Conservation (phyloP, 805 yeast species). For the Sugiyamaella lignohabitans region DNA sequence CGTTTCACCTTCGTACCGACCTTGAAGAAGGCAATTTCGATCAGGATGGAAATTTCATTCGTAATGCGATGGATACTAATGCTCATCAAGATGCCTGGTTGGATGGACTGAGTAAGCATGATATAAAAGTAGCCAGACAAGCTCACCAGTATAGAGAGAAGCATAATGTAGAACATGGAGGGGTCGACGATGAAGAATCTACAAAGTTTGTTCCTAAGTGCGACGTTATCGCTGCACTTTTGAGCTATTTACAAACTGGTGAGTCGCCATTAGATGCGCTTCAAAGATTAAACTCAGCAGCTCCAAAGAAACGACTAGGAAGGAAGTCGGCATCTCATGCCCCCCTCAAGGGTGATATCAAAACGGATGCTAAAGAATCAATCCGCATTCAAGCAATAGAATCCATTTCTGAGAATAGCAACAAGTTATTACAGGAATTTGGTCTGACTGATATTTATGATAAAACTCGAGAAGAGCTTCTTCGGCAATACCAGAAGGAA, state of each 20-base stretch:
- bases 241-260: conserved; percentile 41
- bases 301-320: conserved; percentile 16
- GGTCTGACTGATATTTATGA: conserved; percentile 46
- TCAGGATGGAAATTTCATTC: conserved; percentile 51
- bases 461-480: conserved; percentile 48
- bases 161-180: conserved; percentile 2
- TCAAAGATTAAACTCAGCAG: conserved; percentile 34
- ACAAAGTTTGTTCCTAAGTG: conserved; percentile 7
- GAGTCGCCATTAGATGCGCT: conserved; percentile 57
- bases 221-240: conserved; percentile 17
- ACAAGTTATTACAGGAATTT: conserved; percentile 36
- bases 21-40: conserved; percentile 55
- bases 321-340: background rate
- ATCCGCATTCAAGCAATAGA: conserved; percentile 29
- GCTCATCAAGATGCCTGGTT: conserved; percentile 39
- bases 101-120: conserved; percentile 31
- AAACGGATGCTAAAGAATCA: conserved; percentile 19
- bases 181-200: conserved; percentile 8
- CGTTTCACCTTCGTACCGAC: conserved; percentile 56
- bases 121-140: conserved; percentile 33
- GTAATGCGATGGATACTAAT: conserved; percentile 35
- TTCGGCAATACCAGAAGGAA: conserved; percentile 38
- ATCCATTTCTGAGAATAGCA: conserved; percentile 44
- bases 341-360: conserved; percentile 6
- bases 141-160: conserved; percentile 31